Conservation (phyloP, 768 basidiomycete species). For the Macrocybe gigantea region DNA sequence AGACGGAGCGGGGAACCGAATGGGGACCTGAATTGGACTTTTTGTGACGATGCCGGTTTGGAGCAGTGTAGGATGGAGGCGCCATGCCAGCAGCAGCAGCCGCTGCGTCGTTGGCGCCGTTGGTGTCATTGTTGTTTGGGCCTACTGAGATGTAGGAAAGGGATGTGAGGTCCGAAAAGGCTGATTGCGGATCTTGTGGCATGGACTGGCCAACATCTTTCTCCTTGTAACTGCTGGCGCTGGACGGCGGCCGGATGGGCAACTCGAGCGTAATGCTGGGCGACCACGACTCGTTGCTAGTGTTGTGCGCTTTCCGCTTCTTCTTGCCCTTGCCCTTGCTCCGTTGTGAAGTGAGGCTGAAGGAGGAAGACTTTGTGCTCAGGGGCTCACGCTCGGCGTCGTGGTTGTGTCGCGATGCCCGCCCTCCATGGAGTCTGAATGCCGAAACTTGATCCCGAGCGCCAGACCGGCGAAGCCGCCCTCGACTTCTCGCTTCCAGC, state of each 20-base stretch:
- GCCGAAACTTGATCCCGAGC: slow-evolving; percentile 35
- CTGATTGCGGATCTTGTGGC: background rate
- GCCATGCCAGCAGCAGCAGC: slow-evolving; percentile 8
- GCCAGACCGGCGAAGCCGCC: slow-evolving; percentile 22
- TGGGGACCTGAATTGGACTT: slow-evolving; percentile 12
- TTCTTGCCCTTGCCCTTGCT: slow-evolving; percentile 31
- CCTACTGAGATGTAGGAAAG: slow-evolving; percentile 1
- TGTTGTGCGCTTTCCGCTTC: slow-evolving; percentile 18
- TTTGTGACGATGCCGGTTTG: slow-evolving; percentile 16
- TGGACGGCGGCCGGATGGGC: slow-evolving; percentile 20
- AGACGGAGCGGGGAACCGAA: slow-evolving; percentile 21
- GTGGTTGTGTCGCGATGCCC: slow-evolving; percentile 9
- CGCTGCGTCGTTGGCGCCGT: too few species aligned
- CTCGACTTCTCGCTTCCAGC: slow-evolving; percentile 40
- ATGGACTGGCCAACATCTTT: slow-evolving; percentile 10
- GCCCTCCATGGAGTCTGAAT: slow-evolving; percentile 25
- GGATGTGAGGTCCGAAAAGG: slow-evolving; percentile 1
- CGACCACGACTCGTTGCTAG: slow-evolving; percentile 28
- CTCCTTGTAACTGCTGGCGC: slow-evolving; percentile 17
- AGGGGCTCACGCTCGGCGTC: slow-evolving; percentile 8
- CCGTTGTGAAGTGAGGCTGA: slow-evolving; percentile 15
- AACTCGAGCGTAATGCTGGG: slow-evolving; percentile 29
- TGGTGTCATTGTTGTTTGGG: too few species aligned
- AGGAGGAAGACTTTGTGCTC: slow-evolving; percentile 22
- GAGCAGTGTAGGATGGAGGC: slow-evolving; percentile 25